Evolutionary conservation across 257 asterid species (phyloP), one percentile per base, ranked within the genome.

Genomic region (Scutellaria galericulata): DNA sequence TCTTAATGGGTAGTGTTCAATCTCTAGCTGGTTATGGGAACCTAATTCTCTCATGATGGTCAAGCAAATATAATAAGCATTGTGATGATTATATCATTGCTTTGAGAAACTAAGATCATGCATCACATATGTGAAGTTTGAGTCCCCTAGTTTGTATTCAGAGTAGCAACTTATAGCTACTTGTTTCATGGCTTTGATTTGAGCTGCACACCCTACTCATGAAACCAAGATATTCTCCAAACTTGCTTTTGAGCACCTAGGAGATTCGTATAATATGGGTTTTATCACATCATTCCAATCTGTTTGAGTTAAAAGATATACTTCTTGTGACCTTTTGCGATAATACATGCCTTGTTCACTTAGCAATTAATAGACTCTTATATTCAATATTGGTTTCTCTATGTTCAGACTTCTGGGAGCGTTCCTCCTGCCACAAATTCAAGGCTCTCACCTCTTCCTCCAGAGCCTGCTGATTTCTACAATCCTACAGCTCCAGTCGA

Each of bases 391-490:
- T 14, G 55, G 41, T 53, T 55, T 71, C 27, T 53, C 52, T 78
- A 51, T 77, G 15, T 75, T 74, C 91, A 92, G 98, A 71, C 54
- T 62, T 51, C 89, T 69, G 96, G 91, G 47, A 90, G 80, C 66
- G 93, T 84, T 45, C 92, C 97, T 71, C 85, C 96, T 27, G 91
- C 76, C 22, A 54, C 97, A 72, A 87, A 87, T 80, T 87, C 98
- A 46, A 89, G 95, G 80, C 96, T 93, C 77, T 86, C 97, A 46
- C 98, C 97, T 52, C 97, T 93, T 77, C 96, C 96, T 44, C 97
- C 93, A n/a, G 98, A 93, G 74, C 98, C 97, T 75, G 98, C 97
- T 39, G 98, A 83, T 76, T 93, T 89, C 82, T 91, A 93, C 89
- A 88, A 89, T 62, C 94, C 94, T 58, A 82, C 92, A 61, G 97